Evolutionary conservation across 345 rosid species (phyloP).

Genomic region (Eucalyptus victrix): DNA sequence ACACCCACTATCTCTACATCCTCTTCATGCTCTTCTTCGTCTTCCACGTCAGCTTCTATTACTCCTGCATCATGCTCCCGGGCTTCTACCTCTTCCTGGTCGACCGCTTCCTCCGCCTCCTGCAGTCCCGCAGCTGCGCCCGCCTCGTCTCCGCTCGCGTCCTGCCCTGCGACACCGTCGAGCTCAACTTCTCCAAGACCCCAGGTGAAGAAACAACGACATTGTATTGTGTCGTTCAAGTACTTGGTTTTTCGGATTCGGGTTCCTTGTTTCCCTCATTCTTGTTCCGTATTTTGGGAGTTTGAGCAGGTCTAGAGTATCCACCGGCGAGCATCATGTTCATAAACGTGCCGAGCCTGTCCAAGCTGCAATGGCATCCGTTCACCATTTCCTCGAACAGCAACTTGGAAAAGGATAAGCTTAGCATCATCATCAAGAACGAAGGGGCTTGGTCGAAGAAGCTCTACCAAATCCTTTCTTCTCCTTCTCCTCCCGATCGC

Average conservation of each 20-base stretch:
- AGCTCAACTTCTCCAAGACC: conserved; percentile 62
- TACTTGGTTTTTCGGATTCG: not conserved
- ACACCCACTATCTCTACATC: conserved; percentile 63
- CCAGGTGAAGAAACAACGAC: conserved; percentile 12
- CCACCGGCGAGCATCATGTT: conserved; percentile 60
- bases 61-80: conserved; percentile 46
- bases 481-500: conserved; percentile 31
- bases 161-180: conserved; percentile 49
- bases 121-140: conserved; percentile 48
- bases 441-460: conserved; percentile 79
- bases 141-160: conserved; percentile 48
- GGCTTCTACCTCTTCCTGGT: conserved; percentile 73
- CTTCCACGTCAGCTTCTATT: conserved; percentile 51
- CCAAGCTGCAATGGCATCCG: conserved; percentile 92
- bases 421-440: conserved; percentile 55
- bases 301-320: conserved; percentile 41
- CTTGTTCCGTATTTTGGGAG: not conserved
- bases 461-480: conserved; percentile 49
- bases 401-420: conserved; percentile 49
- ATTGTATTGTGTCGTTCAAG: not conserved
- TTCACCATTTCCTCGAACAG: conserved; percentile 65
- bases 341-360: conserved; percentile 61
- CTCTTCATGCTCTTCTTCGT: conserved; percentile 57
- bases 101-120: conserved; percentile 63
- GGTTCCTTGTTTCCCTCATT: not conserved